Evolutionary conservation across 495 filamentous ascomycete species (phyloP), one percentile per base, ranked within the genome.

Genomic region (Penicillium pancosmium): DNA sequence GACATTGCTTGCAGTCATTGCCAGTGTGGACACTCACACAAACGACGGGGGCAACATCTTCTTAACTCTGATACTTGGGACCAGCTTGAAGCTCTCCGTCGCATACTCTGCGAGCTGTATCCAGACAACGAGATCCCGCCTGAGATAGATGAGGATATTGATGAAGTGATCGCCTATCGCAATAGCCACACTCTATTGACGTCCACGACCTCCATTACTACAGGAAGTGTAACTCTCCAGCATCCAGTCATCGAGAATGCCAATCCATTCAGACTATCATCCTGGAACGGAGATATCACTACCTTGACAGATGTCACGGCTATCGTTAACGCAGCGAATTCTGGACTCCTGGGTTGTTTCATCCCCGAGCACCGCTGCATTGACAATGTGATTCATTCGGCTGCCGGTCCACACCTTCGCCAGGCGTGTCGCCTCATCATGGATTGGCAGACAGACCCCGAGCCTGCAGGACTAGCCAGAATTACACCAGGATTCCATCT

Each of bases 281-380:
- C 60, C 44, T 70, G 67, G 67, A 64, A 67, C 44, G 67, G 67
- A 36, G 67, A 70, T 36, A 70, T 70, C 50, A 67, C 67, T 2
- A 55, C 62, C 9, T 35, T 70, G 11, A 58, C 62, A 11, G 55
- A 61, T 25, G 46, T 67, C 23, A 70, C 67, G 1, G 67, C 62
- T 23, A 70, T 70, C 35, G 64, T 67, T 35, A 70, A 70, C 38
- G 67, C 67, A 2, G 64, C 67, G 8, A 70, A 70, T 19, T 38
- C 62, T 18, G 31, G 59, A 13, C 59, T 67, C 0, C 54, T 63
- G 25, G 67, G 67, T 4, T 70, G 67, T 25, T 70, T 67, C 57
- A 57, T 35, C 6, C 67, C 67, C 8, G 49, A 56, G 4, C 67
- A 70, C 23, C 64, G 57, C n/a, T 70, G 67, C 51, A 70, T 70